Conservation (phyloP, 1,284 basidiomycete genomes). For the Irpex rosettiformis region DNA sequence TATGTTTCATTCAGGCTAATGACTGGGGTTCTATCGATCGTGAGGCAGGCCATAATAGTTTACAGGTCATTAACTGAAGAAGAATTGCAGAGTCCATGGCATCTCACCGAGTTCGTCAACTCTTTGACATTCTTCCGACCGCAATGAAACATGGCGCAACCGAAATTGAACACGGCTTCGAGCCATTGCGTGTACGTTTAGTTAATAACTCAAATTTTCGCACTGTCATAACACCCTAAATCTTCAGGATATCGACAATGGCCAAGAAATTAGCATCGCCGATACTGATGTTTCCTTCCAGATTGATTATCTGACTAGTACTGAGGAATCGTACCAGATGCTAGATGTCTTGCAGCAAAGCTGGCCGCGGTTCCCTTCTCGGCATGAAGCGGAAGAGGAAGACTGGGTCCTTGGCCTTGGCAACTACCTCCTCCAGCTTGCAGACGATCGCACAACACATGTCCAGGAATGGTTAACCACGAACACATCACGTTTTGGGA, state of each 20-base stretch:
- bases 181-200: constrained; percentile 33
- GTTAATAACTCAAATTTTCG: too few relatives aligned
- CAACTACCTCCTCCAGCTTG: constrained; percentile 35
- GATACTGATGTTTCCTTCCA: too few relatives aligned
- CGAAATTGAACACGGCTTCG: constrained; percentile 42
- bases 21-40: constrained; percentile 63
- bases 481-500: constrained; percentile 46
- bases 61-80: too few relatives aligned
- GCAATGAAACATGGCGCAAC: constrained; percentile 44
- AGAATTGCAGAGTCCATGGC: constrained; percentile 47
- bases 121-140: constrained; percentile 38
- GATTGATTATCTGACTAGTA: too few relatives aligned
- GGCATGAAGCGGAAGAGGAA: constrained; percentile 36
- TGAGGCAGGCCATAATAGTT: constrained; percentile 26
- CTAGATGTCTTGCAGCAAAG: too few relatives aligned
- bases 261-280: too few relatives aligned
- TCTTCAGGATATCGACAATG: too few relatives aligned
- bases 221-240: too few relatives aligned
- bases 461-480: constrained; percentile 47
- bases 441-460: constrained; percentile 38
- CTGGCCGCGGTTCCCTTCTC: constrained; percentile 23
- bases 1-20: constrained; percentile 41
- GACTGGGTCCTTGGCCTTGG: constrained; percentile 39
- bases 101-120: constrained; percentile 45
- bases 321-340: too few relatives aligned